A percentile compares a stretch with the other conserved stretches of the same genome.
phyloP scores from a whole-genome alignment of 2,329 filamentous ascomycete genomes.

The Beauveria bassiana region DNA sequence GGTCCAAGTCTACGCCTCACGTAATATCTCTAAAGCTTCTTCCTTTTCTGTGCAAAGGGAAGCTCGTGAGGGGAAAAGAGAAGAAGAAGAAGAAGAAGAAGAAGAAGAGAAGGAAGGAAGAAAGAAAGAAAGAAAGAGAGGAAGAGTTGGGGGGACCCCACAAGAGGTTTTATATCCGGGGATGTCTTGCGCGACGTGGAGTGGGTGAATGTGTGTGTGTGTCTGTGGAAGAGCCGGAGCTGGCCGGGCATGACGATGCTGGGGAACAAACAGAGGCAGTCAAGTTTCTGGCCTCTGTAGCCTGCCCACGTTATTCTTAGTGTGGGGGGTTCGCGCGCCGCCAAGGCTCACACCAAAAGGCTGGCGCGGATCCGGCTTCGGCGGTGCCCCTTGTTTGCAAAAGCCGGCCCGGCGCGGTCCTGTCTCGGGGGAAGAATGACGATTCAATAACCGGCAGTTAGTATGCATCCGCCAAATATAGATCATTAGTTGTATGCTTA shows the following conservation, averaged over 20 bases:
- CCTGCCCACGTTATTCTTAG: background rate
- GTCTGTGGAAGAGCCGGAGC: background rate
- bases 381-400: background rate
- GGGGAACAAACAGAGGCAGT: background rate
- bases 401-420: background rate
- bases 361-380: slow-evolving; percentile 1
- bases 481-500: too few species aligned
- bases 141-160: background rate
- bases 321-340: background rate
- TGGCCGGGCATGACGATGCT: slow-evolving; percentile 3
- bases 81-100: background rate
- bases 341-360: background rate
- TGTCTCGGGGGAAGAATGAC: too few species aligned
- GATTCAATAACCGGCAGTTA: too few species aligned
- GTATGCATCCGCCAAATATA: too few species aligned
- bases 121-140: background rate
- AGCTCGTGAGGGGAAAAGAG: background rate
- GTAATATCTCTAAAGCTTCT: background rate
- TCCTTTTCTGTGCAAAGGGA: background rate
- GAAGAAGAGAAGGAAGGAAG: too few species aligned
- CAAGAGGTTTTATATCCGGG: background rate
- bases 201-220: background rate
- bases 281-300: too few species aligned
- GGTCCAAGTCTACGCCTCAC: background rate
- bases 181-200: background rate